These are phyloP conservation scores for Gnaphalium uliginosum DNA, from an alignment of 129 eudicot genomes.

Conservation along the genomic window DNA sequence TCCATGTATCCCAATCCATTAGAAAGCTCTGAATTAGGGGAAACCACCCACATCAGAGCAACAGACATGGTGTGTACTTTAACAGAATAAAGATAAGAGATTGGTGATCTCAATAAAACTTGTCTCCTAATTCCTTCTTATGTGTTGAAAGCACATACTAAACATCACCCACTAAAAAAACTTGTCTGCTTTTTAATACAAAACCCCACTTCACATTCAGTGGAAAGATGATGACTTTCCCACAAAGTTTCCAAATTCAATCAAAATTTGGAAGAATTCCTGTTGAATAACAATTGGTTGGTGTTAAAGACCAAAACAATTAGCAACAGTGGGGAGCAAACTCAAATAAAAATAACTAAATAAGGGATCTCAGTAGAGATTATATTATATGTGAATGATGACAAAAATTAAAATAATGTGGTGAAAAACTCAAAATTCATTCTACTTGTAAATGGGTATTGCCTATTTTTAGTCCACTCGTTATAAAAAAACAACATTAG, in stretches of 20 bases:
- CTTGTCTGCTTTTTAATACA: constrained; percentile 29
- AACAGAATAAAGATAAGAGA: constrained; percentile 3
- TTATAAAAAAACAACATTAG: constrained; percentile 23
- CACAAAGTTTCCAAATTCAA: constrained; percentile 30
- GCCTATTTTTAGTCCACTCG: constrained; percentile 45
- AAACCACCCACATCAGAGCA: constrained; percentile 71
- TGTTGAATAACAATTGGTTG: constrained; percentile 30
- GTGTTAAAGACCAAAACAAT: constrained; percentile 14
- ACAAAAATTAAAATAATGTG: constrained; percentile 9
- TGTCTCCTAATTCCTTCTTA: constrained; percentile 24
- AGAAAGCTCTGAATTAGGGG: constrained; percentile 65
- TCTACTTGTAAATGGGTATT: constrained; percentile 32
- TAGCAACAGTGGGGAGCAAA: constrained; percentile 30
- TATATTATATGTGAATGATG: constrained; percentile 13
- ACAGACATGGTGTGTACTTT: constrained; percentile 66
- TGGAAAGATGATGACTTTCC: constrained; percentile 33
- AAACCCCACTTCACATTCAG: constrained; percentile 46
- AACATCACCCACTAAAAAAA: constrained; percentile 35
- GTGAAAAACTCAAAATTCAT: constrained; percentile 7
- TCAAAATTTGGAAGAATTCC: constrained; percentile 25
- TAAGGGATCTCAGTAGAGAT: constrained; percentile 25
- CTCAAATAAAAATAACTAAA: constrained; percentile 23
- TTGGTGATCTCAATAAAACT: constrained; percentile 21
- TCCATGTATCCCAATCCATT: constrained; percentile 56
- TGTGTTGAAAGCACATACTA: constrained; percentile 30